phyloP scores from a whole-genome alignment of 1,284 basidiomycete species.

The Termitomyces sp. region DNA sequence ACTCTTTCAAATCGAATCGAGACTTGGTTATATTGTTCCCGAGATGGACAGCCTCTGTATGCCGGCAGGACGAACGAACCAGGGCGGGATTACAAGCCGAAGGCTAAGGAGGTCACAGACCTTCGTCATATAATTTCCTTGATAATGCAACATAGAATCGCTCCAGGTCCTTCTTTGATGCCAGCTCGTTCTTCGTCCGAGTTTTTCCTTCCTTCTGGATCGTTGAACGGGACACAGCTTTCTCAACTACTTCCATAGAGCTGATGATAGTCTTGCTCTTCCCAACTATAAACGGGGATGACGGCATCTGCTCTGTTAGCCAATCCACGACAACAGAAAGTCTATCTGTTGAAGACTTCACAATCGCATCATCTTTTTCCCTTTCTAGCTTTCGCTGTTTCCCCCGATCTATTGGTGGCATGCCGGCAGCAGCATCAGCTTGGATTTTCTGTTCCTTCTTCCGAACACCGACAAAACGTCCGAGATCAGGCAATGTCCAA shows the following conservation, averaged over 20 bases:
- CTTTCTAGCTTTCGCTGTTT: slow-evolving; percentile 27
- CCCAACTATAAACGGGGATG: slow-evolving; percentile 20
- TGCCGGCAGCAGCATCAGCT: slow-evolving; percentile 15
- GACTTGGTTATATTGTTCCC: background rate
- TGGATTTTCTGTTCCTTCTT: slow-evolving; percentile 44
- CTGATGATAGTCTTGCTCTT: slow-evolving; percentile 16
- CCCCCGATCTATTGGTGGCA: slow-evolving; percentile 15
- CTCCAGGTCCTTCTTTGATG: slow-evolving; percentile 62
- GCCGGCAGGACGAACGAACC: background rate
- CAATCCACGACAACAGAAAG: slow-evolving; percentile 72
- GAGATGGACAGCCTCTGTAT: background rate
- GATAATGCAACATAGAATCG: slow-evolving; percentile 72
- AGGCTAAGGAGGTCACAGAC: slow-evolving; percentile 41
- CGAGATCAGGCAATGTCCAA: slow-evolving; percentile 61
- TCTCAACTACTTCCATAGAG: slow-evolving; percentile 4
- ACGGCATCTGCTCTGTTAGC: slow-evolving; percentile 68
- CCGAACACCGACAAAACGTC: slow-evolving; percentile 53
- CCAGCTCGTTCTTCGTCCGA: slow-evolving; percentile 43
- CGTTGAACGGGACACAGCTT: slow-evolving; percentile 12
- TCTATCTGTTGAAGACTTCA: slow-evolving; percentile 65
- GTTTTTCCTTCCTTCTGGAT: slow-evolving; percentile 26
- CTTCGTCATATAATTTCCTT: slow-evolving; percentile 77
- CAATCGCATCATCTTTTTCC: slow-evolving; percentile 48
- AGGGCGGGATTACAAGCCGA: background rate
- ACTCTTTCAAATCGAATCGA: background rate